These are phyloP conservation scores for Phascolomyces articulosus DNA, from an alignment of 371 early-diverging fungal genomes.

Conservation along the genomic window DNA sequence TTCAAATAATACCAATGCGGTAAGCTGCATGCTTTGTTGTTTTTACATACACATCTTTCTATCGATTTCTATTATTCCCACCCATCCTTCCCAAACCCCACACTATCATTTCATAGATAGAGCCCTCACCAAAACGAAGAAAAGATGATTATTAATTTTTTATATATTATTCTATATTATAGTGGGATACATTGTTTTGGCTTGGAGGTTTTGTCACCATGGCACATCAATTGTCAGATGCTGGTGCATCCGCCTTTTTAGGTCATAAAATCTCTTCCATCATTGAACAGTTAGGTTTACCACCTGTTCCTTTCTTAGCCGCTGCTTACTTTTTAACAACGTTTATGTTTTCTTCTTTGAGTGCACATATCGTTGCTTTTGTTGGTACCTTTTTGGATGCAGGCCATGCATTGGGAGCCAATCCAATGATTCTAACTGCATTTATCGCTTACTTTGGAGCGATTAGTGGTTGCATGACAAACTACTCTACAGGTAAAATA, in stretches of 20 bases:
- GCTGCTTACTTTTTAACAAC: slow-evolving; percentile 70
- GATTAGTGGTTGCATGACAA: slow-evolving; percentile 67
- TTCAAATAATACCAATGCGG: slow-evolving; percentile 66
- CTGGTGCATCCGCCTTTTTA: slow-evolving; percentile 68
- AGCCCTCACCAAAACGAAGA: too few relatives aligned
- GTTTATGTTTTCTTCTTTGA: slow-evolving; percentile 74
- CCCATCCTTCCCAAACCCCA: too few relatives aligned
- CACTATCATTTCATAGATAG: too few relatives aligned
- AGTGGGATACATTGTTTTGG: slow-evolving; percentile 88
- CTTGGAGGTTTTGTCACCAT: slow-evolving; percentile 78
- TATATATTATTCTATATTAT: not conserved
- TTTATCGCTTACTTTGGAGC: slow-evolving; percentile 70
- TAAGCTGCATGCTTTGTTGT: slow-evolving; percentile 23
- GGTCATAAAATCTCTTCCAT: slow-evolving; percentile 57
- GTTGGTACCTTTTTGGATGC: slow-evolving; percentile 78
- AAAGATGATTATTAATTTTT: too few relatives aligned
- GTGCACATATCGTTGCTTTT: slow-evolving; percentile 73
- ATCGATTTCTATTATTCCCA: slow-evolving; percentile 13
- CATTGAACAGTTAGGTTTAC: slow-evolving; percentile 33
- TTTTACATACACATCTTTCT: not conserved
- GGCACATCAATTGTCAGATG: slow-evolving; percentile 70
- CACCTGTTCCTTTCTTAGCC: slow-evolving; percentile 54
- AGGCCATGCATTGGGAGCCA: slow-evolving; percentile 61
- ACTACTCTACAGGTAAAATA: slow-evolving; percentile 66
- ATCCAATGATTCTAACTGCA: slow-evolving; percentile 60